Evolutionary conservation across 1,139 yeast genomes (phyloP).

Genomic region (Candida sanyaensis): DNA sequence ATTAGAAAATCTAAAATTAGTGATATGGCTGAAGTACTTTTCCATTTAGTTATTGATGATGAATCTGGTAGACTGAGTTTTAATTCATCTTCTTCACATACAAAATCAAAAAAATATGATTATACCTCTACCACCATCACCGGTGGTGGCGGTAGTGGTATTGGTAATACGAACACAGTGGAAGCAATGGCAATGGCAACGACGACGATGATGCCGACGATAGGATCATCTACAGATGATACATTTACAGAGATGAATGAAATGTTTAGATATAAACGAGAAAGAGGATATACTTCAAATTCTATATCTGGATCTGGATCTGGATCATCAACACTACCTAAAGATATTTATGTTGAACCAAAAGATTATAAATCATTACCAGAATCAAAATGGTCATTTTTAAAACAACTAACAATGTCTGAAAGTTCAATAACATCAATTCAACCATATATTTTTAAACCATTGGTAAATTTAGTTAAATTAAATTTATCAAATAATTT

Average conservation of each 20-base stretch:
- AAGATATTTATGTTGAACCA: constrained; percentile 15
- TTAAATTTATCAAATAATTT: constrained; percentile 59
- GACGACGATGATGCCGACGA: no score
- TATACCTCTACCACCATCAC: neutral
- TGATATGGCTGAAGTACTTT: constrained; percentile 52
- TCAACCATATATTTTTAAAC: constrained; percentile 47
- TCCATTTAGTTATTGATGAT: constrained; percentile 56
- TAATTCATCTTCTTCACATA: constrained; percentile 20
- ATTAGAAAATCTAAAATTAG: constrained; percentile 51
- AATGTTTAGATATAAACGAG: constrained; percentile 28
- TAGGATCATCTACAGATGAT: constrained; percentile 10
- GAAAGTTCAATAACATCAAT: constrained; percentile 55
- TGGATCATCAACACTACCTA: constrained; percentile 14
- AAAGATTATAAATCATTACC: constrained; percentile 29
- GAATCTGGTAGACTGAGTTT: constrained; percentile 49
- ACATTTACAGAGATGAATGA: constrained; percentile 14
- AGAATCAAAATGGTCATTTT: constrained; percentile 51
- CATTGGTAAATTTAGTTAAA: constrained; percentile 52
- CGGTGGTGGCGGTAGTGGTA: no score
- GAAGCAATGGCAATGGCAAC: no score
- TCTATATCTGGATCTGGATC: constrained; percentile 25
- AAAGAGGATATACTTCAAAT: constrained; percentile 26
- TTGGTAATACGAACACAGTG: no score
- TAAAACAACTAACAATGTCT: constrained; percentile 58
- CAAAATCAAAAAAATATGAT: constrained; percentile 1